Percentiles rank a stretch among this genome's conserved stretches.
These are phyloP conservation scores for Trichoderma sp. DNA, from an alignment of 2,329 filamentous ascomycete species.

Conservation along the genomic window DNA sequence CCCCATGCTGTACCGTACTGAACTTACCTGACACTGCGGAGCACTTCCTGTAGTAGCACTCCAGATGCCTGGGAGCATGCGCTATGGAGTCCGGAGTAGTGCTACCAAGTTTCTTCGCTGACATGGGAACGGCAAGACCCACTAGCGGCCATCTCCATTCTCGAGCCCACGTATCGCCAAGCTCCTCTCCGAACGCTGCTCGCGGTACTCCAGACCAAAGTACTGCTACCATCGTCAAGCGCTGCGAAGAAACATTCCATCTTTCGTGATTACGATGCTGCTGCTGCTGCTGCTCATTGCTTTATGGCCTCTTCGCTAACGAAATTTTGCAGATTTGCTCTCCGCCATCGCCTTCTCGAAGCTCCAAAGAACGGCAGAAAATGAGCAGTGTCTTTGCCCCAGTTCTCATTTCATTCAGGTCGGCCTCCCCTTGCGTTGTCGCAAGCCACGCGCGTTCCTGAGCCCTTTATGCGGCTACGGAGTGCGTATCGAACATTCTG, in stretches of 20 bases:
- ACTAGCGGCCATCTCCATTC: not conserved
- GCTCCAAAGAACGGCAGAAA: not conserved
- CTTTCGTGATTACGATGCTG: not conserved
- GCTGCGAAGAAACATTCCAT: not conserved
- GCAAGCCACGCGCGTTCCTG: not conserved
- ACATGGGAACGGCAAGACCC: not conserved
- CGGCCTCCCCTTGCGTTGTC: conserved; percentile 6
- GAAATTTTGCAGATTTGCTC: not conserved
- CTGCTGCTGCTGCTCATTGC: not conserved
- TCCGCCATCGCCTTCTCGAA: not conserved
- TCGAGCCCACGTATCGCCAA: not conserved
- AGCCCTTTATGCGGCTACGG: not conserved
- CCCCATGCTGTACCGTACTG: not conserved
- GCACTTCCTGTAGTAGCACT: not conserved
- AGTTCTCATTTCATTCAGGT: conserved; percentile 6
- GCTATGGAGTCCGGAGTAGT: not conserved
- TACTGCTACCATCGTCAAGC: not conserved
- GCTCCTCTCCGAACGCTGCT: not conserved
- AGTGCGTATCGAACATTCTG: not conserved
- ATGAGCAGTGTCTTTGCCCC: not conserved
- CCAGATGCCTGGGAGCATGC: not conserved
- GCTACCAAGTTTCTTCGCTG: not conserved
- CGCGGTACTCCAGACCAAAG: not conserved
- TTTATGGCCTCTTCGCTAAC: not conserved
- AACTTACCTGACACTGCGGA: not conserved